Base-by-base conservation (phyloP, 2,329 filamentous ascomycete species). In the Penicillium sp. region DNA sequence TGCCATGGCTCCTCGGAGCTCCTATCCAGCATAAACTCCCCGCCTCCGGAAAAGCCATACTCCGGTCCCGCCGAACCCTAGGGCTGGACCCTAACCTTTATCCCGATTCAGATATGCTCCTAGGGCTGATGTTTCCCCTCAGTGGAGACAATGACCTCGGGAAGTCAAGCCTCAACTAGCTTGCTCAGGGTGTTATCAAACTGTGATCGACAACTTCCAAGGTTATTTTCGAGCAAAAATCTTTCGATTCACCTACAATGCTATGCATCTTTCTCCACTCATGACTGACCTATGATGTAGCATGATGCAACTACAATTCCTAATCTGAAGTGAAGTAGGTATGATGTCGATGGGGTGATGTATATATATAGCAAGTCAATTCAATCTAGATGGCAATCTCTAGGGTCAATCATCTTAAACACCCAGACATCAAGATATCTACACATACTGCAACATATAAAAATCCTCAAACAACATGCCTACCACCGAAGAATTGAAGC, bases 231-330 rank as follows among this genome's bases (percentile, higher is more conserved):
- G 8, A 29, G 25, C 12, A 45, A 27, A 47, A 39, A 21, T 25
- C 15, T 31, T 25, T 41, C 8, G 3, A 25, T 54, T 49, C 19
- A 35, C 25, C 15, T 47, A 39, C 23, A 31, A 27, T 6, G 1
- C 4, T 21, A 17, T 6, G 12, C 7, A 25, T 15, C 6, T 23
- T 53, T 21, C 29, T 44, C 38, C 36, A 42, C 36, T 23, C 1
- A 62, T 72, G 69, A 72, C 69, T 70, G 70, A 62, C 50, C 49
- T 65, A 73, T 74, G 72, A 74, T 73, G 70, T 66, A 65, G 39
- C 57, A 70, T 72, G 70, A 73, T 68, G 70, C 65, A 70, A 71
- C 59, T 23, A 13, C 44, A 27, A 17, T 42, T 35, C 17, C 42
- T 23, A 27, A 52, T 12, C 3, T 44, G 35, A 19, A 17, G 31